Base-by-base conservation (phyloP, 768 basidiomycete species). In the Termitomyces sp. region DNA sequence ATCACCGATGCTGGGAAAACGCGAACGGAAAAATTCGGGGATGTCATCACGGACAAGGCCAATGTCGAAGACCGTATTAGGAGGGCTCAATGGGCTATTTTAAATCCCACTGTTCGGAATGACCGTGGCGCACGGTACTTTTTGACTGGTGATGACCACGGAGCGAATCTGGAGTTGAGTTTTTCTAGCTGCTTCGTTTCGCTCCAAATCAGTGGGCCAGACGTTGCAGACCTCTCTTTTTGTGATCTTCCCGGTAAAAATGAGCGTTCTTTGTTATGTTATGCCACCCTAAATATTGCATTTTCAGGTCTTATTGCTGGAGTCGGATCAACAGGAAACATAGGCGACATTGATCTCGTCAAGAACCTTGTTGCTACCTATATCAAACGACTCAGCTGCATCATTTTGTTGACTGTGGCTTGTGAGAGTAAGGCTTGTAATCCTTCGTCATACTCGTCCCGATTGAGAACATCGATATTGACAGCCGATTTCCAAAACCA, bases 401-500 rank as follows among this genome's bases (percentile, higher is more conserved):
- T 83, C 5, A 79, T 84, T 21, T 68, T 91, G 0, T 57, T 88
- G 30, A 80, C 78, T 0, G 77, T 83, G 0, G 78, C 87, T 0
- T 86, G 84, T 61, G 85, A 87, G 68, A 85, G 86, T 86, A 54
- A 57, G 79, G 61, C 19, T 43, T 30, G 31, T 43, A 57, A n/a
- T 11, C 30, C 44, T 26, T 10, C 38, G n/a, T 21, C 28, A 42
- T 42, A 14, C 23, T 40, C 42, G 14, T 35, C n/a, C 51, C 47
- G 30, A 48, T 28, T 30, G 12, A 33, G 49, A 3, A 57, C 43
- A 11, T 53, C 17, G n/a, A 10, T 23, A 44, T 44, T 31, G 1
- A 41, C 46, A 91, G 90, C 87, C 51, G 88, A 92, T 58, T 88
- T 87, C 19, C 86, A 91, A 62, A 92, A 89, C 42, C 89, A 91